phyloP scores from a whole-genome alignment of 2,329 filamentous ascomycete genomes.

The Thielaviopsis musarum region DNA sequence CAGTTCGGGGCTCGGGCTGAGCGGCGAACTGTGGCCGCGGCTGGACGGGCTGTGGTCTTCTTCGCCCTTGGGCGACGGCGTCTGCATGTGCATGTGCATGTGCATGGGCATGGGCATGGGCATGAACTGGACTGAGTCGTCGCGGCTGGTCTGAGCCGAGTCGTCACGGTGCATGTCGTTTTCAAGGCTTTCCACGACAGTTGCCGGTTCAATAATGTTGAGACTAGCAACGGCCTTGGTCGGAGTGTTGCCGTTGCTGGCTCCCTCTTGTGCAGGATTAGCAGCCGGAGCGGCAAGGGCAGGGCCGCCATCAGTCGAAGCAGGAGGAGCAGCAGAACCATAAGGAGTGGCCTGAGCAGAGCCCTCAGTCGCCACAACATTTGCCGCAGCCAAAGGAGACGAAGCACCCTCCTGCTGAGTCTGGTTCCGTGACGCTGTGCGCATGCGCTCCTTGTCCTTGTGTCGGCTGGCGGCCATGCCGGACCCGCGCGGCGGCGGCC shows the following conservation, averaged over 20 bases:
- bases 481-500: slow-evolving; percentile 18
- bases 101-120: too few relatives aligned
- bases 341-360: slow-evolving; percentile 11
- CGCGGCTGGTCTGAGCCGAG: not conserved
- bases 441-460: slow-evolving; percentile 14
- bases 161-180: not conserved
- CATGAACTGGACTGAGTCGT: too few relatives aligned
- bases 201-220: too few relatives aligned
- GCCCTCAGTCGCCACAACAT: not conserved
- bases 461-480: slow-evolving; percentile 16
- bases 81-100: not conserved
- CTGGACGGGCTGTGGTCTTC: not conserved
- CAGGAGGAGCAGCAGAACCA: slow-evolving; percentile 5
- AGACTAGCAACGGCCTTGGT: not conserved
- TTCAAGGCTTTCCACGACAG: not conserved
- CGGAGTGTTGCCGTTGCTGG: not conserved
- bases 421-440: not conserved
- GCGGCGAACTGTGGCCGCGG: not conserved
- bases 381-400: slow-evolving; percentile 3
- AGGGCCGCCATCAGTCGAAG: not conserved
- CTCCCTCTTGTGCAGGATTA: not conserved
- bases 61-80: not conserved
- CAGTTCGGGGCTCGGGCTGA: slow-evolving; percentile 8
- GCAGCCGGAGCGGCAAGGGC: not conserved
- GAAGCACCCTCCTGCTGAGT: slow-evolving; percentile 8